Conservation (phyloP, 441 rosid genomes). For the Croton setiger region DNA sequence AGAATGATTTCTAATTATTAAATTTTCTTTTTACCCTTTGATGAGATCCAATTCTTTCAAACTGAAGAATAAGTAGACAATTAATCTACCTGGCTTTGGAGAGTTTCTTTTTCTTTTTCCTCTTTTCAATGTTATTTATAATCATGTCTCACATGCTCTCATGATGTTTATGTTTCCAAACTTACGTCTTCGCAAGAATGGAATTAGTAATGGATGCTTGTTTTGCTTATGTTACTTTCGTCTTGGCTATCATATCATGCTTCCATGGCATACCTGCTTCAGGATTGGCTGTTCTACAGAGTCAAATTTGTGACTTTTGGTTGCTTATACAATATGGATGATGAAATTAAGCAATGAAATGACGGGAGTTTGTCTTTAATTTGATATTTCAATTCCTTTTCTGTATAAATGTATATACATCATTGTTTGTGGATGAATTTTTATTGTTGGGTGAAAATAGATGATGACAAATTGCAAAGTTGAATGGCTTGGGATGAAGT, state of each 20-base stretch:
- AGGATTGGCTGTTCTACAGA: background rate
- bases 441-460: no score
- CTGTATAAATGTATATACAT: background rate
- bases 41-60: background rate
- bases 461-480: no score
- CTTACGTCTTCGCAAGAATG: background rate
- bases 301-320: background rate
- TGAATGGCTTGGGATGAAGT: background rate
- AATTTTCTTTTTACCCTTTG: background rate
- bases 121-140: background rate
- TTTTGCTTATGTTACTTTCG: background rate
- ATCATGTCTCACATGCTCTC: background rate
- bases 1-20: background rate
- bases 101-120: background rate
- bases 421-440: background rate
- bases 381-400: background rate
- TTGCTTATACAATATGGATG: background rate
- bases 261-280: background rate
- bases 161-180: background rate
- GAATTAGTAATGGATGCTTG: background rate
- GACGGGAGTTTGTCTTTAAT: background rate
- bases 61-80: background rate
- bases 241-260: slow-evolving; percentile 7
- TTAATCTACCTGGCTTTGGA: background rate
- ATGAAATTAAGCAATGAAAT: background rate